phyloP scores from a whole-genome alignment of 495 filamentous ascomycete species.

The Trichoderma erinaceum region DNA sequence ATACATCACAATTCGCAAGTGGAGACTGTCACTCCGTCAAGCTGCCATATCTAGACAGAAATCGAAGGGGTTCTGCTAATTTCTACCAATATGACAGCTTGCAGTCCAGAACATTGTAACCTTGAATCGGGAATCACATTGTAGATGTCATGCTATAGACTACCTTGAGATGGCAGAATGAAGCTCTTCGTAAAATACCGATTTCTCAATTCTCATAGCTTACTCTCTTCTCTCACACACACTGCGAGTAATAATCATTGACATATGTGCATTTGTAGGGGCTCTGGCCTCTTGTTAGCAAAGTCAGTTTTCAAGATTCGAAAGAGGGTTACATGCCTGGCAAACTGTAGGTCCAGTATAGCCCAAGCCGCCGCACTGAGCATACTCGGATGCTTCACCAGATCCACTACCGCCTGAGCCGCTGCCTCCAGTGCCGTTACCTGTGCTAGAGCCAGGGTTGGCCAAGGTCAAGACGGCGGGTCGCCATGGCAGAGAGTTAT shows the following conservation, averaged over 20 bases:
- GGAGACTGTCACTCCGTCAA: too few relatives aligned
- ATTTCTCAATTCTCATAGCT: background rate
- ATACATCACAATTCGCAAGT: too few relatives aligned
- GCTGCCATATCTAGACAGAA: too few relatives aligned
- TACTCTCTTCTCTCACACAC: background rate
- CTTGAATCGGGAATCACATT: too few relatives aligned
- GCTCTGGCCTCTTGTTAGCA: background rate
- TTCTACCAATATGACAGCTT: too few relatives aligned
- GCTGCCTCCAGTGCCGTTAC: too few relatives aligned
- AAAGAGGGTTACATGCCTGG: background rate
- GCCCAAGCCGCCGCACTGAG: background rate
- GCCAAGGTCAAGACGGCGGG: conserved; percentile 49
- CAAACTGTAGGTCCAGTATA: background rate
- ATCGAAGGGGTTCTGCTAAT: too few relatives aligned
- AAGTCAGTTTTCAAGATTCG: background rate
- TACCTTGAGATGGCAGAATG: too few relatives aligned
- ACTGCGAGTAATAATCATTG: background rate
- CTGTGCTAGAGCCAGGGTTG: background rate
- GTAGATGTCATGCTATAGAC: too few relatives aligned
- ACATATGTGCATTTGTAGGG: background rate
- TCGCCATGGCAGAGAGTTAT: conserved; percentile 42
- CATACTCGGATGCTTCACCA: background rate
- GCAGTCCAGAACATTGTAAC: too few relatives aligned
- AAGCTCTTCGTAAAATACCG: too few relatives aligned
- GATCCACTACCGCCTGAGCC: background rate